Base-by-base conservation (phyloP, 345 rosid species). In the Capsella bursapastoris region DNA sequence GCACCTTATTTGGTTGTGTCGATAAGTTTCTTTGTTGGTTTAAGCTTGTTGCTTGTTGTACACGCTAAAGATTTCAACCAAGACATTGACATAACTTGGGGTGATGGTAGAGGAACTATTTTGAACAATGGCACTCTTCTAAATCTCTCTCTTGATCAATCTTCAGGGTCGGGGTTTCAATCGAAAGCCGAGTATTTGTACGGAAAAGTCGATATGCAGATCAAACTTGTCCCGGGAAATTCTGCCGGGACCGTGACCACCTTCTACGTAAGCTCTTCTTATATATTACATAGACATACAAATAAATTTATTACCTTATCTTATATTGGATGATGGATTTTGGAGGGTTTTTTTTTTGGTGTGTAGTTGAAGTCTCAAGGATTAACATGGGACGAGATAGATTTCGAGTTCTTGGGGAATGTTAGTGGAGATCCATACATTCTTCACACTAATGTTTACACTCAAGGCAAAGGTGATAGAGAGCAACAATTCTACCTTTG, bases 401-500 rank as follows among this genome's bases (percentile, higher is more conserved):
- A 88, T 68, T 85, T 91, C 2, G 95, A 89, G 68, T 91, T 89
- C 83, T 55, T 87, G 69, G 95, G 97, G 8, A 91, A 91, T 66
- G 49, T 79, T 16, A 88, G 88, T 45, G 93, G 91, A 27, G 80
- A 87, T 18, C 96, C 93, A 59, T 88, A 86, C 57, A 86, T 80
- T 47, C 66, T 89, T 29, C 97, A 90, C 67, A 90, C 92, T 8
- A 88, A 90, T 49, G 82, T 88, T 44, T 90, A 71, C 38, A 86
- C 82, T 55, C 85, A 86, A 78, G 93, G 93, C 15, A 82, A 86
- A 73, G 93, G 91, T 64, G 74, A 83, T 35, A 85, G 85, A 70
- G 91, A 90, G 68, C 91, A 88, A 56, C 96, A 90, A 38, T 90
- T 88, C 74, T 84, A 85, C 64, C 83, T 90, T 16, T 89, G 89